These are phyloP conservation scores for Parmelia sp. DNA, from an alignment of 495 filamentous ascomycete genomes.

Conservation along the genomic window DNA sequence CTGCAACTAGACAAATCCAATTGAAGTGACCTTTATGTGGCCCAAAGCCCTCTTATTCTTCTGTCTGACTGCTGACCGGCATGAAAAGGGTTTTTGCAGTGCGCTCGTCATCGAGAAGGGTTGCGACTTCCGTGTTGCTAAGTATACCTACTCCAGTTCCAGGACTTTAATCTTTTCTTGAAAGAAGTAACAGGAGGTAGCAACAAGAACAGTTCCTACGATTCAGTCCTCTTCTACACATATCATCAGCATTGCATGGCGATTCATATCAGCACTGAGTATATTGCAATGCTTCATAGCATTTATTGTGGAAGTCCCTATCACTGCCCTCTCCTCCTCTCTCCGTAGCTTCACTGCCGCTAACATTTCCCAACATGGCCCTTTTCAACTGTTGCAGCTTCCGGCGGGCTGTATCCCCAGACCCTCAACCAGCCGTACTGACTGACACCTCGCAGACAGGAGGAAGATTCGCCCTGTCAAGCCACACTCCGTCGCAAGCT, in stretches of 20 bases:
- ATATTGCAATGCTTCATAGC: constrained; percentile 2
- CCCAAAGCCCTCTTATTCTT: background rate
- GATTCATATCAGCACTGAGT: constrained; percentile 8
- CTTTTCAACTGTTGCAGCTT: constrained; percentile 21
- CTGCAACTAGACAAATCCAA: background rate
- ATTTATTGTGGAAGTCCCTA: background rate
- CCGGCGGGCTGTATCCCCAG: constrained; percentile 12
- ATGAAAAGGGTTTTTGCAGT: background rate
- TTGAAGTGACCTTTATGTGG: background rate
- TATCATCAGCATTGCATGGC: background rate
- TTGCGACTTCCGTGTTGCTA: background rate
- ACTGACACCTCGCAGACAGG: constrained; percentile 11
- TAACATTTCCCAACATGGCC: constrained; percentile 10
- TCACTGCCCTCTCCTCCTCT: background rate
- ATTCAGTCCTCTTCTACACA: background rate
- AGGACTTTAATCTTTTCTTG: no score
- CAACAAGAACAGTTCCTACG: background rate
- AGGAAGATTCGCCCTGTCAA: constrained; percentile 20
- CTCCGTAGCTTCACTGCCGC: background rate
- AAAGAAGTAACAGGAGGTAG: background rate
- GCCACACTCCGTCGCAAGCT: constrained; percentile 7
- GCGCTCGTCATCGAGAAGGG: background rate
- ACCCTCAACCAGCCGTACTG: constrained; percentile 13
- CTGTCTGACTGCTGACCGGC: background rate
- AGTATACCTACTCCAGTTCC: background rate